These are phyloP conservation scores for Fraxinus platypoda DNA, from an alignment of 305 asterid species.

Conservation along the genomic window DNA sequence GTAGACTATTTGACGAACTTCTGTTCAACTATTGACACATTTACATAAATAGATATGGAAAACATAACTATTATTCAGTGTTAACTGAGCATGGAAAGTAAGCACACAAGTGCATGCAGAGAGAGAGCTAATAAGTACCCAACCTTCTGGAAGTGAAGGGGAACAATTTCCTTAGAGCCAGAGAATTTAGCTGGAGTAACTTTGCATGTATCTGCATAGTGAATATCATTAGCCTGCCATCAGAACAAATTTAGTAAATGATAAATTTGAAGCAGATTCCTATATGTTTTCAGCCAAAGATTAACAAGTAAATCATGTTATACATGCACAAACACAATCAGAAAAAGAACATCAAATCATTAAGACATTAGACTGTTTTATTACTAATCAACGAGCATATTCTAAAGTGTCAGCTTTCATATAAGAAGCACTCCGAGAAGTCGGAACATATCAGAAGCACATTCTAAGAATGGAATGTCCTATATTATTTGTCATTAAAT, in stretches of 20 bases:
- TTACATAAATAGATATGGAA: neutral
- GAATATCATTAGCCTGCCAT: conserved; percentile 72
- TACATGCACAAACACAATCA: neutral
- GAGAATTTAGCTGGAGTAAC: conserved; percentile 93
- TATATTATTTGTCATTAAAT: neutral
- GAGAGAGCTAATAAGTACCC: neutral
- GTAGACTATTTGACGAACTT: neutral
- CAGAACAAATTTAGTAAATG: conserved; percentile 11
- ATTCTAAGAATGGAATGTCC: neutral
- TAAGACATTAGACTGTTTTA: neutral
- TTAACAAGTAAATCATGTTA: conserved; percentile 7
- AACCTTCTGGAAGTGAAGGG: conserved; percentile 82
- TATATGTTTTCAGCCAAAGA: conserved; percentile 21
- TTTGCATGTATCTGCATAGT: conserved; percentile 85
- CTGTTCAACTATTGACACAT: neutral
- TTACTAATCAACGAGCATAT: neutral
- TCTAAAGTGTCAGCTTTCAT: neutral
- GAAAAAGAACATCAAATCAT: neutral
- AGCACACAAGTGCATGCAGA: neutral
- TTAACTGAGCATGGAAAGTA: neutral
- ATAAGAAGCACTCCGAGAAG: neutral
- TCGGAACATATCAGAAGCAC: neutral
- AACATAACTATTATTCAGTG: neutral
- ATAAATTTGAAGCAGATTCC: conserved; percentile 3
- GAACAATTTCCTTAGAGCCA: conserved; percentile 90